Percentiles rank a stretch among this genome's conserved stretches.
These are phyloP conservation scores for Lactarius indigo DNA, from an alignment of 768 basidiomycete species.

Conservation along the genomic window DNA sequence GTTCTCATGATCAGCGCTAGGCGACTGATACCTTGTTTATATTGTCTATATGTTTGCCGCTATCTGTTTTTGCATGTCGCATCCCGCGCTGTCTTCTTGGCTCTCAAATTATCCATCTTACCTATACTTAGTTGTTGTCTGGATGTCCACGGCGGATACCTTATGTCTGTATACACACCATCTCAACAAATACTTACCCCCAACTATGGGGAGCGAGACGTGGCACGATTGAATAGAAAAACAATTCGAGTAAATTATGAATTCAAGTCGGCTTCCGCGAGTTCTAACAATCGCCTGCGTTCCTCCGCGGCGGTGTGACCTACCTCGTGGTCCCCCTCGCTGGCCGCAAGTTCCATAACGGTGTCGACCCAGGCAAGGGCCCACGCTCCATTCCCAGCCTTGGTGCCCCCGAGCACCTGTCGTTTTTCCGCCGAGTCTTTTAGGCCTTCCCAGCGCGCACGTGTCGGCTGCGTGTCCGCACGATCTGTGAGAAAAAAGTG, in stretches of 20 bases:
- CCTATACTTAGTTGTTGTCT: constrained; percentile 25
- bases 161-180: constrained; percentile 23
- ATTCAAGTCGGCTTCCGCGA: constrained; percentile 10
- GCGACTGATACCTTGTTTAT: constrained; percentile 19
- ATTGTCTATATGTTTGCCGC: constrained; percentile 24
- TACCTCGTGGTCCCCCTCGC: constrained; percentile 22
- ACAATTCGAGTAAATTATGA: background rate
- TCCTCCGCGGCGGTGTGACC: constrained; percentile 21
- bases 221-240: constrained; percentile 14
- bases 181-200: background rate
- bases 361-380: constrained; percentile 74
- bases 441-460: constrained; percentile 54
- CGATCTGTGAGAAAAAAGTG: constrained; percentile 52
- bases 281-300: constrained; percentile 16
- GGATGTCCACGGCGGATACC: constrained; percentile 24
- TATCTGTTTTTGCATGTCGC: constrained; percentile 25
- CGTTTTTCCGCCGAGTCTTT: constrained; percentile 44
- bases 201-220: background rate
- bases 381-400: constrained; percentile 78
- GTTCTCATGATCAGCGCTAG: constrained; percentile 23
- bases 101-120: constrained; percentile 24
- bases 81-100: constrained; percentile 14
- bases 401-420: constrained; percentile 61
- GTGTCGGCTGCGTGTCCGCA: constrained; percentile 71
- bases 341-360: constrained; percentile 35